These are phyloP conservation scores for Alternaria burnsii DNA, from an alignment of 2,329 filamentous ascomycete species.

Conservation along the genomic window DNA sequence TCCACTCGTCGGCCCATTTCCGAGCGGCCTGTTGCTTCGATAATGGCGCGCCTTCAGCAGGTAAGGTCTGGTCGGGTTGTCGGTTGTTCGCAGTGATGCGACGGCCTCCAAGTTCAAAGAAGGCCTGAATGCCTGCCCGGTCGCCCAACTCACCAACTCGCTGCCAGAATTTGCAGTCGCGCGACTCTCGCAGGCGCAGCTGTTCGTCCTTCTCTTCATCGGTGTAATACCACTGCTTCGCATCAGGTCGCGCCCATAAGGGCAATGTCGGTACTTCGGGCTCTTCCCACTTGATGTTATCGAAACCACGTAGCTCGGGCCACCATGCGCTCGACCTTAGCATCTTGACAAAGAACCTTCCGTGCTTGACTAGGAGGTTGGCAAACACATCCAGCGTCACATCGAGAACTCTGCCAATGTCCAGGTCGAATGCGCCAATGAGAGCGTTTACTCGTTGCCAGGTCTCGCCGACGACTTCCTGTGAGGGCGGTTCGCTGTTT, in stretches of 20 bases:
- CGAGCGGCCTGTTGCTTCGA: conserved; percentile 55
- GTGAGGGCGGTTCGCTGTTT: conserved; percentile 74
- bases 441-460: conserved; percentile 93
- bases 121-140: conserved; percentile 75
- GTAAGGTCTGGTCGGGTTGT: conserved; percentile 43
- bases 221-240: conserved; percentile 67
- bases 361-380: conserved; percentile 89
- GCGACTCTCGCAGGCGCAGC: conserved; percentile 64
- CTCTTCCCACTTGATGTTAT: conserved; percentile 58
- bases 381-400: conserved; percentile 96
- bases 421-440: conserved; percentile 95
- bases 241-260: conserved; percentile 81
- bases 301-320: conserved; percentile 72
- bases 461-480: conserved; percentile 80
- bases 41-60: conserved; percentile 25
- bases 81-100: conserved; percentile 60
- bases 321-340: conserved; percentile 95
- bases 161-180: conserved; percentile 83
- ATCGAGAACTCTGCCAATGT: conserved; percentile 92
- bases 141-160: conserved; percentile 70
- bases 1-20: conserved; percentile 68
- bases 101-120: conserved; percentile 85
- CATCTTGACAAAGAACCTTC: conserved; percentile 92
- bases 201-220: conserved; percentile 74
- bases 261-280: conserved; percentile 74